Base-by-base conservation (phyloP, 179 eudicot genomes). In the Silene coronaria region DNA sequence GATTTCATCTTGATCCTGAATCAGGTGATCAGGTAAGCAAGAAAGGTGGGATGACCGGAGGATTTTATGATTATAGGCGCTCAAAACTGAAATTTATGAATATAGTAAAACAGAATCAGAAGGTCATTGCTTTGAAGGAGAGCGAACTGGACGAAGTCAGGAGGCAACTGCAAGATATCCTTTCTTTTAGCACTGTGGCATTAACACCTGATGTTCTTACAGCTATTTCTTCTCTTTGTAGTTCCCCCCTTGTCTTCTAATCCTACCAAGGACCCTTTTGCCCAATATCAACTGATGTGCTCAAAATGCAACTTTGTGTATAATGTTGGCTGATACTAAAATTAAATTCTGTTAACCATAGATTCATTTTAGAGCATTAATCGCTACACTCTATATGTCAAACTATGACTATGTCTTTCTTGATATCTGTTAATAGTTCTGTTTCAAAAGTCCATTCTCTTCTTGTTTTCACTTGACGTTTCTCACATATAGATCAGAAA, bases 31-130 rank as follows among this genome's bases (percentile, higher is more conserved):
- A 96, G 89, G 99, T 96, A 45, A 93, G 93, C 92, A 96, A 93
- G 85, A 96, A 93, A 87, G 99, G 99, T 84, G 99, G 98, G 48
- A 96, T 96, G 99, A 93, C 98, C 0, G 99, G 99, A 71, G 99
- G 99, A 46, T 96, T 89, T 83, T 93, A 91, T 87, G 99, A 96
- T 81, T 22, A 82, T 77, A 87, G 94, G 83, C 93, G 99, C 67
- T 96, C 99, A 16, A 96, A 90, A 81, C 82, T 96, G 82, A 96
- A 86, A 83, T 89, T 88, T 51, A 93, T 96, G 92, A 90, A 84
- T 75, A 86, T 87, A 30, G 85, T 96, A 72, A 90, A 83, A 76
- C 86, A 89, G 77, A 89, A 84, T 82, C 75, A 83, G 13, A 79
- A 70, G 83, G 81, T 87, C 65, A 83, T 93, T 42, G 76, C 61